phyloP scores from a whole-genome alignment of 1,139 yeast genomes.

The Arxiozyma telluris region DNA sequence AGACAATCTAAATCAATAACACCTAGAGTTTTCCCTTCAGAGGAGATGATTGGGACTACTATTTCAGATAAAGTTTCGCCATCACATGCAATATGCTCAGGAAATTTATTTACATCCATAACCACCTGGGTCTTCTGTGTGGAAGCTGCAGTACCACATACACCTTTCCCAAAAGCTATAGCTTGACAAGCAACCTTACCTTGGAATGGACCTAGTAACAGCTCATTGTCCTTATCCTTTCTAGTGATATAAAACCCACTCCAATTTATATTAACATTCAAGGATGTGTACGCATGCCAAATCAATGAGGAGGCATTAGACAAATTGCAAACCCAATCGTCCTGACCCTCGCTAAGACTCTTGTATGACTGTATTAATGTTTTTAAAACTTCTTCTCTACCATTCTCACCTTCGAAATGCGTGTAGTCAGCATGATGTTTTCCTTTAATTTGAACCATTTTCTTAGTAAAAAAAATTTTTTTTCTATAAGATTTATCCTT shows the following conservation, averaged over 20 bases:
- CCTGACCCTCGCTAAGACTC: conserved; percentile 53
- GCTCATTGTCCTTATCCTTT: conserved; percentile 30
- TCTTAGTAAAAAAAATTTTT: too few species aligned
- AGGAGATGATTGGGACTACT: conserved; percentile 67
- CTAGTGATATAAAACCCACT: conserved; percentile 69
- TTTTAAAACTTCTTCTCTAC: conserved; percentile 52
- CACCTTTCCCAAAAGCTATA: conserved; percentile 74
- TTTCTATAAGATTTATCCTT: background rate
- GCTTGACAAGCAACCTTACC: conserved; percentile 94
- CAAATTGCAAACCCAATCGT: conserved; percentile 81
- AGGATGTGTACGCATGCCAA: conserved; percentile 77
- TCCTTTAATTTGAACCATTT: conserved; percentile 6
- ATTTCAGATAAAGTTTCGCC: conserved; percentile 90
- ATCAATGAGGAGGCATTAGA: conserved; percentile 77
- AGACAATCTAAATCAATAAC: conserved; percentile 85
- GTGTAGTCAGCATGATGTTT: conserved; percentile 60
- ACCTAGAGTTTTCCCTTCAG: conserved; percentile 43
- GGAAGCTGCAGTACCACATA: conserved; percentile 79
- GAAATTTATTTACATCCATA: conserved; percentile 62
- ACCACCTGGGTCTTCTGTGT: conserved; percentile 59
- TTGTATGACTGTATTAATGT: conserved; percentile 51
- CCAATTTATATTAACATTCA: conserved; percentile 68
- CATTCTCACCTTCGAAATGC: conserved; percentile 34
- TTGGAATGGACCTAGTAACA: conserved; percentile 86
- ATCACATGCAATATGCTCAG: conserved; percentile 96